Conservation (phyloP, 2,329 filamentous ascomycete species). For the Xylariomycetidae sp. region DNA sequence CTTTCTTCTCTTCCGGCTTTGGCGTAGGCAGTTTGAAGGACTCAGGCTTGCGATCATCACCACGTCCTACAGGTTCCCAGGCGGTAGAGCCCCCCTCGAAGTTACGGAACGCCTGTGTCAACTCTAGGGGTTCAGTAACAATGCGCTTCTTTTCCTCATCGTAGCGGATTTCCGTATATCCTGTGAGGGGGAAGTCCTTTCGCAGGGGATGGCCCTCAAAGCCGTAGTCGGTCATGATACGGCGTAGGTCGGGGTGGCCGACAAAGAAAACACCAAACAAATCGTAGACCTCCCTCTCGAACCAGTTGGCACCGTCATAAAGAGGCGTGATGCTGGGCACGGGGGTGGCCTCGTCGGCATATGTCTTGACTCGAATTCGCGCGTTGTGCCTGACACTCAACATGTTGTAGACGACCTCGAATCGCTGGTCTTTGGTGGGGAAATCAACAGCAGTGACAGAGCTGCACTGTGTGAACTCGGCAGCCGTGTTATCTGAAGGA, state of each 20-base stretch:
- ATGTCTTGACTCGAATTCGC: conserved; percentile 96
- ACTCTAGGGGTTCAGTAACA: conserved; percentile 92
- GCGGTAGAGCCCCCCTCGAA: conserved; percentile 83
- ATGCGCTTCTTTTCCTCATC: conserved; percentile 99
- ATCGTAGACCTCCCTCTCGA: conserved; percentile 96
- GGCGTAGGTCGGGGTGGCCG: conserved; percentile 88
- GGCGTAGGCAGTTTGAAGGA: conserved; percentile 91
- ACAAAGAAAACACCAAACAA: conserved; percentile 96
- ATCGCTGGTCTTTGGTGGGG: conserved; percentile 90
- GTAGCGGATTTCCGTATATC: conserved; percentile 96
- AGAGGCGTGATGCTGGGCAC: conserved; percentile 83
- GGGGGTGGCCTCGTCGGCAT: conserved; percentile 91
- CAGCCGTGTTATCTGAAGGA: conserved; percentile 77
- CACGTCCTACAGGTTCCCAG: conserved; percentile 63
- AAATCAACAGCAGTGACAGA: conserved; percentile 95
- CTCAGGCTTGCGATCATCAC: conserved; percentile 75
- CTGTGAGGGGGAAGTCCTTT: conserved; percentile 97
- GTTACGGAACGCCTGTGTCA: conserved; percentile 98
- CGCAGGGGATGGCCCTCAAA: conserved; percentile 96
- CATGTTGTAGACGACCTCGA: conserved; percentile 97
- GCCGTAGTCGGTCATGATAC: conserved; percentile 99
- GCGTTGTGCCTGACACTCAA: conserved; percentile 95
- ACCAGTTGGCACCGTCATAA: conserved; percentile 97
- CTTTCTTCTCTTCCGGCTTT: conserved; percentile 88
- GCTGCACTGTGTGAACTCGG: conserved; percentile 91